Base-by-base conservation (phyloP, 2,329 filamentous ascomycete genomes). In the Corynespora cassiicola region DNA sequence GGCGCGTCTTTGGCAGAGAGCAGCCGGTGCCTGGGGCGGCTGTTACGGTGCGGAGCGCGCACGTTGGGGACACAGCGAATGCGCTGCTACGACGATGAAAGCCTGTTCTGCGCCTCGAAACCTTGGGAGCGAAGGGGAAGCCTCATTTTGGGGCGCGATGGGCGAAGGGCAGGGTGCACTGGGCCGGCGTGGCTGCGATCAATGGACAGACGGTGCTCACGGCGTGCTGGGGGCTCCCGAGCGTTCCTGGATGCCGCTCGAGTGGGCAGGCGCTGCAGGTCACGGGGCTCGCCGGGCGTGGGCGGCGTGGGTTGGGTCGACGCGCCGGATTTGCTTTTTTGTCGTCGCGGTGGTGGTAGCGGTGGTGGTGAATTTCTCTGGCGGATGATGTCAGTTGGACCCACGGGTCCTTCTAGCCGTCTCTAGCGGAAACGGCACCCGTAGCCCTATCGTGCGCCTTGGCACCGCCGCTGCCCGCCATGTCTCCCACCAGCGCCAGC, bases 1-100 rank as follows among this genome's bases (percentile, higher is more conserved):
- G 54, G 39, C 46, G 39, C 36, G 52, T 51, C 42, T 58, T 35
- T 65, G 63, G 62, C 47, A 56, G 36, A 46, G 48, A 59, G 45
- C 35, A 42, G 46, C 51, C 58, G 56, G 53, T 54, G 47, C 54
- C 52, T 56, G 56, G 37, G 39, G 44, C 52, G 52, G 54, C 48
- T 57, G 47, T 47, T 36, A 47, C 48, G 43, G 43, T 50, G 49
- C 44, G 46, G 43, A 43, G 45, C 49, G 59, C 48, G 47, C 60
- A 59, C 61, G 58, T 57, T 63, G 55, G 34, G 30, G 36, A 37
- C 23, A 36, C 48, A 50, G 47, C 51, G 45, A 52, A 54, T 58
- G 41, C 35, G 45, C 50, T 42, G 52, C 47, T 58, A 58, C 33
- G 47, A 51, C 29, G 36, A 40, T 39, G 31, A 45, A 35, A 33